phyloP scores from a whole-genome alignment of 257 asterid species.

The Plantago major region DNA sequence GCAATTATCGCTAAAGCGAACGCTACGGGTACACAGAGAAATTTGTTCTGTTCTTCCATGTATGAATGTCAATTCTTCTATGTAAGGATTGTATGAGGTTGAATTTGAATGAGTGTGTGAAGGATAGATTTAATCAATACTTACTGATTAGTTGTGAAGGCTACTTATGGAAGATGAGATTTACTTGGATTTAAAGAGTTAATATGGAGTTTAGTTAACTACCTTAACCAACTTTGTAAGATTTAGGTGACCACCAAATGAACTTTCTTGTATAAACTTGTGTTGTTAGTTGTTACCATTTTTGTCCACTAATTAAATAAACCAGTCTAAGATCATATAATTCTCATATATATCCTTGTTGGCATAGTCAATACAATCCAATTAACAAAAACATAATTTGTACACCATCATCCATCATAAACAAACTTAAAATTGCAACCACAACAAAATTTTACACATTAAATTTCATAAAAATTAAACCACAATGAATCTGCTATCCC shows the following conservation, averaged over 20 bases:
- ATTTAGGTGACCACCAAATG: neutral
- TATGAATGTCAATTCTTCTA: neutral
- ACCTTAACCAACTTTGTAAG: conserved; percentile 43
- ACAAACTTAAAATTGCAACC: too few species aligned
- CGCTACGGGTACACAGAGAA: conserved; percentile 1
- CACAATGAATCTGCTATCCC: too few species aligned
- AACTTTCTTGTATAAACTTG: too few species aligned
- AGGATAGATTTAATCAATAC: neutral
- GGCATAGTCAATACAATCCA: too few species aligned
- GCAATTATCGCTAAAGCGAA: conserved; percentile 15
- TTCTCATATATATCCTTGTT: too few species aligned
- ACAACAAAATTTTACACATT: too few species aligned
- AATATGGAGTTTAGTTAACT: conserved; percentile 35
- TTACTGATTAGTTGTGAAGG: conserved; percentile 1
- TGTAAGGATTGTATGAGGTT: neutral
- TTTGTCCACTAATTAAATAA: too few species aligned
- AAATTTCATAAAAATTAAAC: too few species aligned
- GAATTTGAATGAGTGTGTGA: neutral
- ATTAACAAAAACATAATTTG: too few species aligned
- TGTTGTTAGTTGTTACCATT: too few species aligned
- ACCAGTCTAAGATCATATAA: too few species aligned
- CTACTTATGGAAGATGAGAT: conserved; percentile 9
- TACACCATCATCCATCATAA: too few species aligned
- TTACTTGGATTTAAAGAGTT: conserved; percentile 9
- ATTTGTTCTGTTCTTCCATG: conserved; percentile 22